Evolutionary conservation across 2,329 filamentous ascomycete species (phyloP), one percentile per base, ranked within the genome.

Genomic region (Colletotrichum scovillei): DNA sequence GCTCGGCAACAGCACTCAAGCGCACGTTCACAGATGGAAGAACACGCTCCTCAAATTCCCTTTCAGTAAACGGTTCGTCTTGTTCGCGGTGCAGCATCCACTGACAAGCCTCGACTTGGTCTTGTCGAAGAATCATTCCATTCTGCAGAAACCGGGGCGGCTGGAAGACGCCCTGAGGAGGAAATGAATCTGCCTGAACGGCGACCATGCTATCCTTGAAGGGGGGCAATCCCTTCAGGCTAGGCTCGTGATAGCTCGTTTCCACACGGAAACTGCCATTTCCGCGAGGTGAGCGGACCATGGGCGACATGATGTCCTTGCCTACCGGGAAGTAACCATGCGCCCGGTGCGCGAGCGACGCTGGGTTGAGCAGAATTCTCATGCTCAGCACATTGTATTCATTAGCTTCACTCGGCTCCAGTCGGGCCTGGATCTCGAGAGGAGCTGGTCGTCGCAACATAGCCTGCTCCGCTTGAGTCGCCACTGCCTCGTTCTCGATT

Each of bases 41-140:
- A 5, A 82, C 73, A 11, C 80, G 79, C 74, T 87, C 85, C 24
- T 84, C 85, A 1, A 80, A 74, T 65, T 86, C 85, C 16, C 66
- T 73, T 71, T 87, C 83, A 0, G 58, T 66, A 68, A 85, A 86
- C 1, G 66, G 12, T 4, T 65, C 52, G 0, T 77, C 71, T 3
- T 78, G 53, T 57, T 80, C 77, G 0, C 78, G 70, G 4, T 56
- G 9, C 9, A 78, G 46, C 79, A 80, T 80, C 79, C 79, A 80
- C 11, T 62, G 22, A 5, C 80, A 63, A 2, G 78, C 76, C 2
- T 62, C 32, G 16, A 64, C 9, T 35, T 80, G 79, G 32, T 79
- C 78, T 1, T 59, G 46, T 5, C 77, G 74, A 14, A 80, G 74
- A 1, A 19, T 7, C 14, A 72, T 69, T 19, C 63, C 67, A 1